Conservation (phyloP, 306 rosid species). For the Rosa chinensis region DNA sequence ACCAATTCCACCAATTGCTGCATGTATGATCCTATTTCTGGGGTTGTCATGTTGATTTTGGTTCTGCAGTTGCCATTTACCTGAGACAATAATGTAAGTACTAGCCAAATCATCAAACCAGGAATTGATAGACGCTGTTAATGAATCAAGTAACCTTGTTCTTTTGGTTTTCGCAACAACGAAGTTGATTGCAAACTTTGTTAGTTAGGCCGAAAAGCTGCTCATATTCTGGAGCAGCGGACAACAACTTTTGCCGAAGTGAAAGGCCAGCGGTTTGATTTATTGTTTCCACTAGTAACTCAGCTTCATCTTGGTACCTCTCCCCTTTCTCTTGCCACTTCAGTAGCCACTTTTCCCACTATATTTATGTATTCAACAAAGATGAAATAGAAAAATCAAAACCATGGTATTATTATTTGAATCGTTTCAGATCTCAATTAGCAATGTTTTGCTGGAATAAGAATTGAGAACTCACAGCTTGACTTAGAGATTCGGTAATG, state of each 20-base stretch:
- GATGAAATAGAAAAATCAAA: not conserved
- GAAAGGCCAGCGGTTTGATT: slow-evolving; percentile 52
- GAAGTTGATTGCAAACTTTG: slow-evolving; percentile 49
- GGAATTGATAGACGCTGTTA: not conserved
- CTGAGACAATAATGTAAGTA: slow-evolving; percentile 27
- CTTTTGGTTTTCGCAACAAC: slow-evolving; percentile 41
- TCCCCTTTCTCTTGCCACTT: slow-evolving; percentile 69
- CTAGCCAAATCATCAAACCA: not conserved
- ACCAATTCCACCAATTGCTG: slow-evolving; percentile 66
- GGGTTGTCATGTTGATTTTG: slow-evolving; percentile 3
- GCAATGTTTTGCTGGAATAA: not conserved
- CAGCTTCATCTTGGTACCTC: slow-evolving; percentile 55
- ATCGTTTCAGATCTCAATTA: not conserved
- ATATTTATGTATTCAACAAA: not conserved
- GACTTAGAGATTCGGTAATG: slow-evolving; percentile 49
- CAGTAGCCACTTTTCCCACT: slow-evolving; percentile 84
- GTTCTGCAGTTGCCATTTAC: slow-evolving; percentile 24
- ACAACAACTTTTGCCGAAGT: slow-evolving; percentile 39
- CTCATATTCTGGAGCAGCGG: slow-evolving; percentile 36
- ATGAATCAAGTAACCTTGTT: slow-evolving; percentile 41
- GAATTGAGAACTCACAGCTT: slow-evolving; percentile 43
- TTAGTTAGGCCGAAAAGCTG: slow-evolving; percentile 52
- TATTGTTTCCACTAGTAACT: slow-evolving; percentile 61
- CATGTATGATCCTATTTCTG: slow-evolving; percentile 65
- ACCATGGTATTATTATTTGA: not conserved